These are phyloP conservation scores for Chalciporus pseudorubinellus DNA, from an alignment of 768 basidiomycete genomes.

Conservation along the genomic window DNA sequence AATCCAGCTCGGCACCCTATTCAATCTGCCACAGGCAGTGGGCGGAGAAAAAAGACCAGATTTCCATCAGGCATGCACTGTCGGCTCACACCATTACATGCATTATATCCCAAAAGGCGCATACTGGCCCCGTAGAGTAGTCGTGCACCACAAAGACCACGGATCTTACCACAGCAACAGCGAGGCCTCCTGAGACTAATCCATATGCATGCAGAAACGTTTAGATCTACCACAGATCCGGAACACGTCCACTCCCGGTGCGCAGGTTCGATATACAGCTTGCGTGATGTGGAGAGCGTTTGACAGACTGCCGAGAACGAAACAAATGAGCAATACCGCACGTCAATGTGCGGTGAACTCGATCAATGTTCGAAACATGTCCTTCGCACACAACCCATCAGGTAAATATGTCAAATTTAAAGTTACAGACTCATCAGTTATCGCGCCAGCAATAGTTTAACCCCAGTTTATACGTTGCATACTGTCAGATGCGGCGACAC, in stretches of 20 bases:
- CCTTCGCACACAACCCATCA: not conserved
- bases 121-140: not conserved
- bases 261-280: not conserved
- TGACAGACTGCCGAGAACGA: not conserved
- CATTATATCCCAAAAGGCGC: not conserved
- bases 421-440: no score
- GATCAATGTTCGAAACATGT: not conserved
- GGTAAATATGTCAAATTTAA: no score
- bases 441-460: not conserved
- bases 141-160: not conserved
- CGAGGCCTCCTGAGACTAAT: not conserved
- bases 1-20: no score
- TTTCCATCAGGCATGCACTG: no score
- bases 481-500: slow-evolving; percentile 35
- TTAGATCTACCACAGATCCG: not conserved
- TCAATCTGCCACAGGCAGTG: no score
- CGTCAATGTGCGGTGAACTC: not conserved
- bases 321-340: not conserved
- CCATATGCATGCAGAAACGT: not conserved
- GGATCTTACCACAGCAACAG: not conserved
- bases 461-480: slow-evolving; percentile 24
- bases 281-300: not conserved
- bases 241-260: not conserved
- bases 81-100: no score
- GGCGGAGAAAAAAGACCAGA: no score